Conservation (phyloP, 2,329 filamentous ascomycete genomes). For the Diplodia corticola region DNA sequence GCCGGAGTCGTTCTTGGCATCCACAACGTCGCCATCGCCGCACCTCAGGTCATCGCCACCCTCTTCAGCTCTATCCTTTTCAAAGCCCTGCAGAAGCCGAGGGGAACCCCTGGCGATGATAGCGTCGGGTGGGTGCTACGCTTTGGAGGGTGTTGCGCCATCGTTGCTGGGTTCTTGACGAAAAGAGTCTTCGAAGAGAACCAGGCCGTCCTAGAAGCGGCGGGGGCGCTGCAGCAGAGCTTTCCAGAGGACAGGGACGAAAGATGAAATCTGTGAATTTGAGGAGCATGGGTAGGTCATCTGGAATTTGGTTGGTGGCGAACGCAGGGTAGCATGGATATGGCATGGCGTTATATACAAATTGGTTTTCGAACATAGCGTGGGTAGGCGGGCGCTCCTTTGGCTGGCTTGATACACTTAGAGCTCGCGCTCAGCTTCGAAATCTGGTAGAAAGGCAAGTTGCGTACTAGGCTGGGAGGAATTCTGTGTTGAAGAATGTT, state of each 20-base stretch:
- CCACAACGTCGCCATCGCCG: constrained; percentile 91
- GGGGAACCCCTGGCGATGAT: constrained; percentile 79
- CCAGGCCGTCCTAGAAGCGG: constrained; percentile 25
- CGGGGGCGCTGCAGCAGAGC: background rate
- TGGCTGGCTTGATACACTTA: background rate
- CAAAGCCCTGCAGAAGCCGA: constrained; percentile 79
- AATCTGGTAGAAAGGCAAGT: background rate
- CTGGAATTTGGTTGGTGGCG: background rate
- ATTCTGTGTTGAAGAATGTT: background rate
- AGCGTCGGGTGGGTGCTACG: constrained; percentile 86
- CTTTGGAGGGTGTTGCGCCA: constrained; percentile 75
- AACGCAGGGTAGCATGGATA: background rate
- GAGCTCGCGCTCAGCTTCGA: background rate
- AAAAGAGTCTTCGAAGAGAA: constrained; percentile 65
- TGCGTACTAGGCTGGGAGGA: background rate
- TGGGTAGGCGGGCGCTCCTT: background rate
- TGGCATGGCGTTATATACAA: background rate
- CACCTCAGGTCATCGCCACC: constrained; percentile 88
- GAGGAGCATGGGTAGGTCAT: background rate
- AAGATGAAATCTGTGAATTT: background rate
- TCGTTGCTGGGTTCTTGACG: constrained; percentile 75
- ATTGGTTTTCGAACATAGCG: background rate
- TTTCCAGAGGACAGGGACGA: background rate
- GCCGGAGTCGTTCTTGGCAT: constrained; percentile 90
- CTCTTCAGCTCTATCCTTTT: constrained; percentile 83